Conservation (phyloP, 306 rosid species). For the Trifolium subterraneum region DNA sequence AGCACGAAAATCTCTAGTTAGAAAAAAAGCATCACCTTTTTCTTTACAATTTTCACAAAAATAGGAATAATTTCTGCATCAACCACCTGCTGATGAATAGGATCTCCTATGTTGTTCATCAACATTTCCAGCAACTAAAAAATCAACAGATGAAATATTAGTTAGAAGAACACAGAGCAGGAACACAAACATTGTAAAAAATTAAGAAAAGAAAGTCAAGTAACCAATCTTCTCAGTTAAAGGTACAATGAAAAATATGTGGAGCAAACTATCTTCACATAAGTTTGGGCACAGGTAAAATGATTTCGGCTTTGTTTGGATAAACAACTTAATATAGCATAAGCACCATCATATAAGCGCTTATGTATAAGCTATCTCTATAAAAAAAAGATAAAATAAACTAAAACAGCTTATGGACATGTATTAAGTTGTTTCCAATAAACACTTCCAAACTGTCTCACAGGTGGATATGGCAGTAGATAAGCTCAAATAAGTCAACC, state of each 20-base stretch:
- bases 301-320: not conserved
- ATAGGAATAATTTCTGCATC: constrained; percentile 72
- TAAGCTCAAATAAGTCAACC: not conserved
- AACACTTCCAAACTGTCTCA: not conserved
- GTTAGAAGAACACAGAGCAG: constrained; percentile 27
- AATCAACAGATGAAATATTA: constrained; percentile 39
- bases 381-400: not conserved
- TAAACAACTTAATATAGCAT: not conserved
- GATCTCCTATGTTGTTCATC: constrained; percentile 92
- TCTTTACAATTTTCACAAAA: constrained; percentile 94
- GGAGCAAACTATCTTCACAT: not conserved
- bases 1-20: not conserved
- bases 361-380: not conserved
- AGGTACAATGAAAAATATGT: constrained; percentile 7
- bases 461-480: not conserved
- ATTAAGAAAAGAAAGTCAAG: constrained; percentile 22
- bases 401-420: not conserved
- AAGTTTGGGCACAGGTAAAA: constrained; percentile 19
- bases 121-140: constrained; percentile 93
- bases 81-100: constrained; percentile 80
- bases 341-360: not conserved
- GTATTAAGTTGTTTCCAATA: not conserved
- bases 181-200: constrained; percentile 28
- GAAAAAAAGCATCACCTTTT: constrained; percentile 68
- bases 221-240: constrained; percentile 34